phyloP scores from a whole-genome alignment of 495 filamentous ascomycete genomes.

The Zalerion maritima region DNA sequence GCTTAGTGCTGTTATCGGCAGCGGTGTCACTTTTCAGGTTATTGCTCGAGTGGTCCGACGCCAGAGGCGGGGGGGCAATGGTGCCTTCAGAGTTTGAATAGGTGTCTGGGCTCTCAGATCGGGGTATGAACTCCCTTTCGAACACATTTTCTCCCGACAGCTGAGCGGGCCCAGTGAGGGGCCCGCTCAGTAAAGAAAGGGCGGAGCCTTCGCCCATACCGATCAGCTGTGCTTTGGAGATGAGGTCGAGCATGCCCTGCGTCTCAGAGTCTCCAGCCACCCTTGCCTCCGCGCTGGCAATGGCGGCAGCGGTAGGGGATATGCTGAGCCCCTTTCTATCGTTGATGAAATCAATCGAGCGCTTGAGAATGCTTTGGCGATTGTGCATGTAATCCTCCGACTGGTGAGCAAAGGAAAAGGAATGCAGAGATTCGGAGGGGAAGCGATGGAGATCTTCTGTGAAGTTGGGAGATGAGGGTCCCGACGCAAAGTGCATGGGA shows the following conservation, averaged over 20 bases:
- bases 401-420: slow-evolving; percentile 95
- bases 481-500: slow-evolving; percentile 22
- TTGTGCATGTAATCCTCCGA: slow-evolving; percentile 82
- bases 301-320: slow-evolving; percentile 33
- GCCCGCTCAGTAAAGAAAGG: slow-evolving; percentile 33
- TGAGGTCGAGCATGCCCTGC: slow-evolving; percentile 79
- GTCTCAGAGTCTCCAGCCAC: slow-evolving; percentile 70
- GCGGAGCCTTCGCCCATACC: slow-evolving; percentile 36
- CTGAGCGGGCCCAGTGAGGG: slow-evolving; percentile 62
- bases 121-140: slow-evolving; percentile 54
- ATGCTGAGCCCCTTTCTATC: slow-evolving; percentile 75
- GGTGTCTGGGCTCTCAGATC: slow-evolving; percentile 36
- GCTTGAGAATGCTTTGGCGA: slow-evolving; percentile 83
- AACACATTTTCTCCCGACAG: slow-evolving; percentile 59
- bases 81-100: no score
- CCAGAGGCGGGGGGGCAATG: no score
- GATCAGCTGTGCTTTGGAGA: slow-evolving; percentile 63
- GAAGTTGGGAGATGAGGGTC: slow-evolving; percentile 55
- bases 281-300: slow-evolving; percentile 70
- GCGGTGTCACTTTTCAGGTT: no score
- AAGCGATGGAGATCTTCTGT: slow-evolving; percentile 84
- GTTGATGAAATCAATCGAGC: slow-evolving; percentile 94
- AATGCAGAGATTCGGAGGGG: slow-evolving; percentile 90
- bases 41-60: no score
- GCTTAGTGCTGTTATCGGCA: no score